Evolutionary conservation across 495 filamentous ascomycete species (phyloP), one percentile per base, ranked within the genome.

Genomic region (Hypomontagnella submonticulosa): DNA sequence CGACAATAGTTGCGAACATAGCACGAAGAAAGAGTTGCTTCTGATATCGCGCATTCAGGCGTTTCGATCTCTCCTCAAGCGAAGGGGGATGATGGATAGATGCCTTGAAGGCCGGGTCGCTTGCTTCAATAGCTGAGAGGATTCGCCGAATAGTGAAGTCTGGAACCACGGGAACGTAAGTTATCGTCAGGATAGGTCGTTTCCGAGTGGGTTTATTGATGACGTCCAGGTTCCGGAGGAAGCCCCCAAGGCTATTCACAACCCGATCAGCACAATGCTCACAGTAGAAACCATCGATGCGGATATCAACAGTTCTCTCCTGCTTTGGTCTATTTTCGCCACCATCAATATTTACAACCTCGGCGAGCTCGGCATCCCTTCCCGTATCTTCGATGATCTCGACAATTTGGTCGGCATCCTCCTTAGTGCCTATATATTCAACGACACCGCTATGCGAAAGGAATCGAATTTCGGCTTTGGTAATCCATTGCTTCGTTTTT

Each of bases 211-310:
- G 82, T 12, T 65, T 65, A 18, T 73, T 75, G 37, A 81, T 67
- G 55, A 96, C 75, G 4, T 80, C 79, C 1, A 83, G 32, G 68
- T 76, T 67, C 30, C 68, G 67, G n/a, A 70, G 63, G 56, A 79
- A 77, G 4, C 74, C 74, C 4, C 59, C 67, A 10, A 82, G 66
- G 23, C 74, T 79, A 56, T 73, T 73, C 1, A 81, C 63, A 12
- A 96, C 80, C 30, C 85, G 83, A 7, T 77, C 75, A 1, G 93
- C 89, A 68, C 95, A 97, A 72, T 93, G 89, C 36, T 87, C 82
- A 76, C 94, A 97, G 76, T 89, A 94, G 84, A 97, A 92, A 38
- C 95, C 94, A 38, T 91, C 84, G 38, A 98, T 83, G 32, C 66
- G 80, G 61, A 97, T 87, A 47, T 81, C 76, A 6, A 93, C 80